These are phyloP conservation scores for Tetrahymena thermophila DNA, from an alignment of 73 alveolate genomes.

Conservation along the genomic window DNA sequence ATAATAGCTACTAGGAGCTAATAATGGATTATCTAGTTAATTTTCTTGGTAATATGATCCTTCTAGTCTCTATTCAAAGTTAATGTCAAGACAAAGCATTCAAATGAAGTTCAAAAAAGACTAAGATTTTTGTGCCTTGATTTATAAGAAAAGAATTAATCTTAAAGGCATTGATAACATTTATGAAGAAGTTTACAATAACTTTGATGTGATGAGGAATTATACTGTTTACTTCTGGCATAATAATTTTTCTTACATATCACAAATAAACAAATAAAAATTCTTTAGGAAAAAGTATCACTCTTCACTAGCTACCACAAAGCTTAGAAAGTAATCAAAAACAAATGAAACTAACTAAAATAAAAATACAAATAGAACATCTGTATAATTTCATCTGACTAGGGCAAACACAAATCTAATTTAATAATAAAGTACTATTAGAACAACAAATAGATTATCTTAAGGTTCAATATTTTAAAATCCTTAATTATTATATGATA, in stretches of 20 bases:
- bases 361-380: background rate
- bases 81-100: background rate
- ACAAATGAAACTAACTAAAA: background rate
- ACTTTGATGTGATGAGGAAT: background rate
- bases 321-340: background rate
- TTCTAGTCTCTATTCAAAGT: background rate
- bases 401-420: background rate
- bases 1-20: background rate
- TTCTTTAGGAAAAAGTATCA: background rate
- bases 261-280: background rate
- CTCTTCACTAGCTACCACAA: background rate
- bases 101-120: background rate
- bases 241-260: background rate
- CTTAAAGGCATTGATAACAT: background rate
- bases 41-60: background rate
- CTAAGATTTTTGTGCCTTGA: background rate
- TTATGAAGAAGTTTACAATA: background rate
- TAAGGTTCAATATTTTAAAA: background rate
- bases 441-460: background rate
- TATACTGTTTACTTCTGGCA: background rate
- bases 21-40: background rate
- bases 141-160: background rate
- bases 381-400: background rate
- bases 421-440: background rate
- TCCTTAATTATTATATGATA: background rate